Evolutionary conservation across 2,329 filamentous ascomycete genomes (phyloP).

Genomic region (Myriangium duriaei): DNA sequence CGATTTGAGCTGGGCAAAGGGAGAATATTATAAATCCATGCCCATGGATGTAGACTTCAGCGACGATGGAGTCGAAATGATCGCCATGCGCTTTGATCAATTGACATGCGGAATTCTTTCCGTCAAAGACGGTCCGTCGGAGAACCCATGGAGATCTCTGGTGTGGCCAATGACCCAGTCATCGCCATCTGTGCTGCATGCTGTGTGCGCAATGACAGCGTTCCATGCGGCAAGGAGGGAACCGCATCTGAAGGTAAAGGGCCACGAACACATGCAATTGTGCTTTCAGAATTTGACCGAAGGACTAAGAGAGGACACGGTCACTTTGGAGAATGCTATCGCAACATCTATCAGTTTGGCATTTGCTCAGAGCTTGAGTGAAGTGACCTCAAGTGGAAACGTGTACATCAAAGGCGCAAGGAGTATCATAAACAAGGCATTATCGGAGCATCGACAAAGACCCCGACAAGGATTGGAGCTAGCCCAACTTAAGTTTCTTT

Average conservation of each 20-base stretch:
- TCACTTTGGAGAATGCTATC: conserved; percentile 52
- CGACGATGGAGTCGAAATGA: conserved; percentile 41
- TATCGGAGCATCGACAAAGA: conserved; percentile 34
- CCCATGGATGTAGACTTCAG: conserved; percentile 12
- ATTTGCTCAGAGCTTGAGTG: conserved; percentile 61
- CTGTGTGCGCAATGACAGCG: conserved; percentile 55
- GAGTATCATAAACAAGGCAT: conserved; percentile 47
- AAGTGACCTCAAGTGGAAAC: conserved; percentile 55
- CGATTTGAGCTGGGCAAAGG: not conserved
- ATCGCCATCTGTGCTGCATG: conserved; percentile 54
- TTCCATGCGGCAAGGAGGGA: conserved; percentile 52
- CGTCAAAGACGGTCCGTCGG: conserved; percentile 54
- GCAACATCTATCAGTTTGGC: conserved; percentile 58
- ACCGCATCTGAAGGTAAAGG: conserved; percentile 45
- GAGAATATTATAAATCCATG: not conserved
- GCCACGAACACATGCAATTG: conserved; percentile 56
- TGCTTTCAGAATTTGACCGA: conserved; percentile 48
- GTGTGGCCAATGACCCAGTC: conserved; percentile 56
- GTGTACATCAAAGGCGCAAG: conserved; percentile 57
- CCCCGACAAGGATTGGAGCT: conserved; percentile 35
- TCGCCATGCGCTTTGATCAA: conserved; percentile 50
- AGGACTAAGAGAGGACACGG: conserved; percentile 43
- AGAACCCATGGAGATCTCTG: conserved; percentile 60
- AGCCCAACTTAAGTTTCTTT: conserved; percentile 50
- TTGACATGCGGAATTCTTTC: conserved; percentile 59